Evolutionary conservation across 148 eudicot species (phyloP).

Genomic region (Fagopyrum esculentum): DNA sequence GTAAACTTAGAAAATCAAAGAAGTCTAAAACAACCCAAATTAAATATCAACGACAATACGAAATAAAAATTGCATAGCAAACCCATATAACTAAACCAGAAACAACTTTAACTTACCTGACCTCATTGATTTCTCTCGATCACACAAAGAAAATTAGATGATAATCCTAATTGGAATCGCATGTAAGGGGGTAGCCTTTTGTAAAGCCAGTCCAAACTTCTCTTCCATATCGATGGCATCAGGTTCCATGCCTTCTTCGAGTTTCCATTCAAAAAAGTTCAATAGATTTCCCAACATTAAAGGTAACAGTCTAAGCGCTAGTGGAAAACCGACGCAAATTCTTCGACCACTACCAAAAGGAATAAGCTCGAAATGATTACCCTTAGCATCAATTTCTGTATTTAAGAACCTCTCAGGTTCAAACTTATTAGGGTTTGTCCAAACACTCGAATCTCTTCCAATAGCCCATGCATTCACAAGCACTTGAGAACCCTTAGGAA

Average conservation of each 20-base stretch:
- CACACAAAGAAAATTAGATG: too few species aligned
- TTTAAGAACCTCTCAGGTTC: not conserved
- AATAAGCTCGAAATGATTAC: not conserved
- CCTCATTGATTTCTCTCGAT: too few species aligned
- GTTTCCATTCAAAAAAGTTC: not conserved
- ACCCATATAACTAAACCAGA: too few species aligned
- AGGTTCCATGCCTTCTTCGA: not conserved
- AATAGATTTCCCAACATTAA: not conserved
- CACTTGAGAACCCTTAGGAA: not conserved
- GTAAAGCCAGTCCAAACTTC: not conserved
- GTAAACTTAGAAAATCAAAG: too few species aligned
- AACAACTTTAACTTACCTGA: too few species aligned
- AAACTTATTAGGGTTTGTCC: not conserved
- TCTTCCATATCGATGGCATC: not conserved
- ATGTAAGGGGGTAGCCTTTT: not conserved
- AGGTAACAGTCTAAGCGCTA: not conserved
- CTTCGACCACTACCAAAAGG: constrained; percentile 7
- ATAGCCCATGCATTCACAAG: constrained; percentile 12
- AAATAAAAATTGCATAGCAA: too few species aligned
- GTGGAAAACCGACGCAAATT: not conserved
- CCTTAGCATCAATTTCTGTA: not conserved
- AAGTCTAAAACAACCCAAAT: too few species aligned
- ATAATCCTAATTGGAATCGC: not conserved
- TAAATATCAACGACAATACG: too few species aligned
- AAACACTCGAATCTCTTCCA: constrained; percentile 1